Evolutionary conservation across 805 yeast species (phyloP).

Genomic region (Saccharomyces jurei): DNA sequence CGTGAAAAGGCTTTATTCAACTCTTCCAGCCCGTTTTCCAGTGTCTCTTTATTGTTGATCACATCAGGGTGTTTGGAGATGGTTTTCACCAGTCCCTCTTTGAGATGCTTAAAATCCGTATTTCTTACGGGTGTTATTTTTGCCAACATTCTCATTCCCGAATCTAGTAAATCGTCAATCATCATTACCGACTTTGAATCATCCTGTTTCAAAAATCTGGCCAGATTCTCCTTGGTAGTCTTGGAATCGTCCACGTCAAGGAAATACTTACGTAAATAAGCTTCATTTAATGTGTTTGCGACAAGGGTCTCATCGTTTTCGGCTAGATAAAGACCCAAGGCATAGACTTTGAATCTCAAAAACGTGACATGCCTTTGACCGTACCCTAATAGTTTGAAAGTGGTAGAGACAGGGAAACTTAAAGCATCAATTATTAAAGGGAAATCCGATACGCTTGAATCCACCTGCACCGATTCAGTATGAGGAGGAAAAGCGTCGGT

Average conservation of each 20-base stretch:
- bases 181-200: constrained; percentile 44
- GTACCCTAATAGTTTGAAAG: constrained; percentile 58
- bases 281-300: constrained; percentile 37
- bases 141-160: constrained; percentile 56
- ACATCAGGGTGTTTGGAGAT: constrained; percentile 59
- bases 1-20: constrained; percentile 53
- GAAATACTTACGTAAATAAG: constrained; percentile 32
- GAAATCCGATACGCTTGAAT: constrained; percentile 44
- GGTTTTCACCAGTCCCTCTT: constrained; percentile 83
- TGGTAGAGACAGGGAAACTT: constrained; percentile 23
- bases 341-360: constrained; percentile 75
- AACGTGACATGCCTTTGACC: constrained; percentile 85
- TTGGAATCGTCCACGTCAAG: constrained; percentile 29
- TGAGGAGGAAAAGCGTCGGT: constrained; percentile 1
- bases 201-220: constrained; percentile 39
- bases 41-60: constrained; percentile 39
- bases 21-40: constrained; percentile 60
- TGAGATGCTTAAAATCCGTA: constrained; percentile 82
- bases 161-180: constrained; percentile 47
- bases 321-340: constrained; percentile 73
- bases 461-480: constrained; percentile 37
- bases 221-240: constrained; percentile 36
- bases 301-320: constrained; percentile 43
- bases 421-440: constrained; percentile 29
- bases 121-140: constrained; percentile 81